phyloP scores from a whole-genome alignment of 225 moss, liverwort and hornwort genomes.

The Physcomitrellopsis africana region DNA sequence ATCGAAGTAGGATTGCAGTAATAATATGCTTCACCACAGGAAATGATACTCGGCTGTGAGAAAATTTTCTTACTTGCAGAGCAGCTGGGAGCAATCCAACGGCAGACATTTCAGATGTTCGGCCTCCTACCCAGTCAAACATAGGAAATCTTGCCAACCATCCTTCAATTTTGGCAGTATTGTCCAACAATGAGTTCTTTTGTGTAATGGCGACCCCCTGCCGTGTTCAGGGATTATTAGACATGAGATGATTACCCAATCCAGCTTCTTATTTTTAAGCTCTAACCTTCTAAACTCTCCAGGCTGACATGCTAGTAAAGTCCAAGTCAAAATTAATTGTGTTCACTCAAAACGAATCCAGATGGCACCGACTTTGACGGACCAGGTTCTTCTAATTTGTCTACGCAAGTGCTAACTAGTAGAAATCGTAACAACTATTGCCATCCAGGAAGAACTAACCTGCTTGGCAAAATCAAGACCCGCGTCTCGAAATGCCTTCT shows the following conservation, averaged over 20 bases:
- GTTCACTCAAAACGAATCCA: conserved; percentile 21
- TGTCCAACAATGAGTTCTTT: conserved; percentile 81
- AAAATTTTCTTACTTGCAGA: conserved; percentile 54
- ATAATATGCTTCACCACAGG: conserved; percentile 2
- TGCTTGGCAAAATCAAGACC: conserved; percentile 84
- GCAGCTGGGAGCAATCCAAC: conserved; percentile 84
- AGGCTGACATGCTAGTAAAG: neutral
- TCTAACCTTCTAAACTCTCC: conserved; percentile 23
- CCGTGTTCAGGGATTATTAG: conserved; percentile 19
- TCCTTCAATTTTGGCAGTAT: conserved; percentile 80
- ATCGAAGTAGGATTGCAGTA: conserved; percentile 20
- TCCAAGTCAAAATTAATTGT: conserved; percentile 13
- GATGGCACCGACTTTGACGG: neutral
- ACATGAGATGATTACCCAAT: neutral
- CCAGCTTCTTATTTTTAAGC: conserved; percentile 20
- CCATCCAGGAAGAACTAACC: conserved; percentile 43
- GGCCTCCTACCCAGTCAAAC: conserved; percentile 91
- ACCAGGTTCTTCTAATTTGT: conserved; percentile 19
- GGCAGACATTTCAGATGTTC: conserved; percentile 83
- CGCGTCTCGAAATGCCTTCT: conserved; percentile 80
- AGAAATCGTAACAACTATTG: neutral
- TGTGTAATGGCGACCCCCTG: conserved; percentile 91
- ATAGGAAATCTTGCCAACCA: conserved; percentile 92
- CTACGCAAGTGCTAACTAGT: conserved; percentile 16
- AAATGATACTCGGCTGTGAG: neutral